These are phyloP conservation scores for Hypomyces perniciosus DNA, from an alignment of 2,329 filamentous ascomycete species.

Conservation along the genomic window DNA sequence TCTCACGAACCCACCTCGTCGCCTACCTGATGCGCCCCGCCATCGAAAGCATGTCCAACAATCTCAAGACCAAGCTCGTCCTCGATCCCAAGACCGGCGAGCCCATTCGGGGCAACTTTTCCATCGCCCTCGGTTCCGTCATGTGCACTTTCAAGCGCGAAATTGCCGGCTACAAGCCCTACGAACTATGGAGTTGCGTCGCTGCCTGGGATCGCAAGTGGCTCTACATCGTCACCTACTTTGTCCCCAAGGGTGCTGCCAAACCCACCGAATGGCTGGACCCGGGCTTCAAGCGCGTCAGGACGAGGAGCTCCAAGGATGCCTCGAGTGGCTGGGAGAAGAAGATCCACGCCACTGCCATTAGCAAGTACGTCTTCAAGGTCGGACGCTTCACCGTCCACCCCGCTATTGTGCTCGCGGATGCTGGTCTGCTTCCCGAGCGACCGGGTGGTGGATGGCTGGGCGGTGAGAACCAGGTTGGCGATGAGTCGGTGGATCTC, in stretches of 20 bases:
- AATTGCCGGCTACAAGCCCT: conserved; percentile 61
- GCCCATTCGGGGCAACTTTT: conserved; percentile 48
- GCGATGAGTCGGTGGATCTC: conserved; percentile 33
- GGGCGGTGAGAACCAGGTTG: conserved; percentile 37
- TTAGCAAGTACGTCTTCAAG: conserved; percentile 81
- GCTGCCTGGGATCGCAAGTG: conserved; percentile 76
- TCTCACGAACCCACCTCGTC: conserved; percentile 74
- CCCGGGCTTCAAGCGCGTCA: conserved; percentile 36
- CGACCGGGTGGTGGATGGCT: conserved; percentile 64
- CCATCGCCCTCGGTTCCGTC: conserved; percentile 66
- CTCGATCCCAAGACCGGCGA: conserved; percentile 41
- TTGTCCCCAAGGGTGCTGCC: conserved; percentile 57
- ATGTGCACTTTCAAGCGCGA: conserved; percentile 69
- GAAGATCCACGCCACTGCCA: conserved; percentile 62
- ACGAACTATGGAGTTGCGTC: conserved; percentile 68
- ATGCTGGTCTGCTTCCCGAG: conserved; percentile 67
- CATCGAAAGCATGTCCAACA: conserved; percentile 45
- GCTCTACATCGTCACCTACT: conserved; percentile 71
- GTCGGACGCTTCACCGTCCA: conserved; percentile 76
- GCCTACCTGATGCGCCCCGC: conserved; percentile 59
- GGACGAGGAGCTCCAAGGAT: conserved; percentile 33
- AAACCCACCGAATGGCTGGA: conserved; percentile 50
- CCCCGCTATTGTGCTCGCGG: conserved; percentile 67
- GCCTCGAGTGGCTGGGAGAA: conserved; percentile 46
- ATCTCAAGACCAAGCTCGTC: conserved; percentile 45